Evolutionary conservation across 257 asterid genomes (phyloP), one percentile per base, ranked within the genome.

Genomic region (Penstemon barbatus): DNA sequence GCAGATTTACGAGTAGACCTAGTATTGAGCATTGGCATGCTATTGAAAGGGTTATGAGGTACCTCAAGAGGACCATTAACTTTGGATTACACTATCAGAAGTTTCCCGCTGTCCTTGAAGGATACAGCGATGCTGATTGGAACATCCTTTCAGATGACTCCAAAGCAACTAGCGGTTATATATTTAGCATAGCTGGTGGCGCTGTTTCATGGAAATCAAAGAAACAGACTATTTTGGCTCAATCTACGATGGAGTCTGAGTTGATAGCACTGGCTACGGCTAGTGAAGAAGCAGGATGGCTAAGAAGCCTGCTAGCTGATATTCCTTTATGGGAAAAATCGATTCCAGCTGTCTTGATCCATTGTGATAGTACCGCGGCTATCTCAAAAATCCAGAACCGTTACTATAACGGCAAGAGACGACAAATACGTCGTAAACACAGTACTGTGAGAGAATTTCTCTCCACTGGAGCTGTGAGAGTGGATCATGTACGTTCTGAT

Each of bases 121-220:
- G 71, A 8, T 67, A 38, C 1, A 51, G 11, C 37, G 71, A 53
- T 67, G 71, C 49, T 54, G 49, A 67, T 18, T 67, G 63, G 71
- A 67, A 51, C 19, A 67, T 40, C 52, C 13, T 36, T 10, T 67
- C 62, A n/a, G 63, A 67, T 10, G 50, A 67, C 7, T 36, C 48
- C 15, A 67, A 67, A 15, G 63, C 4, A 10, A 67, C 71, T 41
- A 67, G 71, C 37, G 48, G 48, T 0, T 67, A 67, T 18, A 7
- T 67, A 6, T 67, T 67, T 41, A 67, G 42, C 48, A 36, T 61
- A 4, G 12, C 12, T 39, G 18, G 38, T 6, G 66, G 66, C 9
- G 66, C 19, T 13, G 49, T 67, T 39, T 67, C 63, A 11, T 67
- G 63, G 41, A 67, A 51, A 41, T 67, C 51, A 25, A 53, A 52